Evolutionary conservation across 441 rosid genomes (phyloP), one percentile per base, ranked within the genome.

Genomic region (Macaranga tanarius): DNA sequence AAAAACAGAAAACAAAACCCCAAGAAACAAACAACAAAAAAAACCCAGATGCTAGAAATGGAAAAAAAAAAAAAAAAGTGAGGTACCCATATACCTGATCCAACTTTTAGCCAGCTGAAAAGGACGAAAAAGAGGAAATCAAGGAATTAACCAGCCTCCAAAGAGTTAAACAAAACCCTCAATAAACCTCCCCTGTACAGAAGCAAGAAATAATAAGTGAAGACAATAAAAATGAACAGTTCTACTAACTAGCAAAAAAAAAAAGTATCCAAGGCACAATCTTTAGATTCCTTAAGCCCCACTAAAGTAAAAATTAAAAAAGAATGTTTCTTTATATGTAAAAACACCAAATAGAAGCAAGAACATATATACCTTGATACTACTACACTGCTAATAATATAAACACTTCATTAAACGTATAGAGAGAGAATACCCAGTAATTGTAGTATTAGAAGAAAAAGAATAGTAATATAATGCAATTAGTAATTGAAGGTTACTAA

Each of bases 11-110:
- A 19, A 51, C 11, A 60, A 10, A 42, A 50, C 26, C 67, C 26
- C 61, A 38, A 34, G 26, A 28, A 58, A 28, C 8, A 31, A 38
- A 51, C 25, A 23, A 44, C 31, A 10, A 20, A 31, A 10, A 55
- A 15, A 28, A 62, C 75, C 77, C 80, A 81, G 38, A 44, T 34
- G 51, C 73, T 52, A 70, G 66, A 52, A 65, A n/a, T 28, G 1
- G 34, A n/a, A 57, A 57, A 20, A 7, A 22, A 72, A 23, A 52
- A 16, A n/a, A 40, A 28, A n/a, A 54, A 38, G n/a, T 25, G 42
- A 48, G 62, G 20, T 34, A 66, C 56, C 63, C 45, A 75, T 31
- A 69, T 62, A 83, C 82, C 86, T 81, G 79, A 77, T 79, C 80
- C 69, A 62, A 72, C 28, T 61, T 61, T 11, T 77, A 67, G 64